Evolutionary conservation across 2,329 filamentous ascomycete genomes (phyloP), one percentile per base, ranked within the genome.

Genomic region (Cryphonectria radicalis): DNA sequence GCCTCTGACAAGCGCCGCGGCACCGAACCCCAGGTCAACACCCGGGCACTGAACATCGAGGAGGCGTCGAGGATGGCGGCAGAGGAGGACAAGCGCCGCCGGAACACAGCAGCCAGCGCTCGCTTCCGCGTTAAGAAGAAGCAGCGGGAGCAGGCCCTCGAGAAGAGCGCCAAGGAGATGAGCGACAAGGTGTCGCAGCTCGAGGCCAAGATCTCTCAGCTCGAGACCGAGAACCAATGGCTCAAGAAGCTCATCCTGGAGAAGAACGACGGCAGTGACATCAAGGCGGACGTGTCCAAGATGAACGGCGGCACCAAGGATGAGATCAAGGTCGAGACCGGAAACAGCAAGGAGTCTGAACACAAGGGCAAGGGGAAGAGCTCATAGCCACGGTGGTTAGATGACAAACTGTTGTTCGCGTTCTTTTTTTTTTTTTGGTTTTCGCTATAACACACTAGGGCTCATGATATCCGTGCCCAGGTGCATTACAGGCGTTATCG

Each of bases 121-220:
- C 92, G 94, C 66, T 97, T 97, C 87, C 92, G 94, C 72, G 90
- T 96, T 79, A 97, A 97, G 90, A 97, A 97, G 91, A 97, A 97
- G 89, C 93, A 96, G 83, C 91, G 94, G 66, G 94, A 97, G 84
- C 92, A 95, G 81, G 92, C 93, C 11, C 89, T 97, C 67, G 93
- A 95, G 81, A 90, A 90, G 77, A 91, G 90, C 4, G 91, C 93
- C 77, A 94, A 94, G 81, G 94, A 97, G 76, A 93, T 95, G 82
- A 89, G 89, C 40, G 92, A 96, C 63, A 94, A 94, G 83, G 92
- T 95, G 67, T 85, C 88, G 25, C 84, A 85, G 25, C 86, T 97
- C 8, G 93, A 97, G 82, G 87, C 87, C 77, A 89, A 90, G 71
- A 91, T 96, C 69, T 87, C 88, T 71, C 91, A 94, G 77, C 87